A percentile compares a stretch with the other conserved stretches of the same genome.
Evolutionary conservation across 148 eudicot genomes (phyloP).

Genomic region (Spergularia marina): DNA sequence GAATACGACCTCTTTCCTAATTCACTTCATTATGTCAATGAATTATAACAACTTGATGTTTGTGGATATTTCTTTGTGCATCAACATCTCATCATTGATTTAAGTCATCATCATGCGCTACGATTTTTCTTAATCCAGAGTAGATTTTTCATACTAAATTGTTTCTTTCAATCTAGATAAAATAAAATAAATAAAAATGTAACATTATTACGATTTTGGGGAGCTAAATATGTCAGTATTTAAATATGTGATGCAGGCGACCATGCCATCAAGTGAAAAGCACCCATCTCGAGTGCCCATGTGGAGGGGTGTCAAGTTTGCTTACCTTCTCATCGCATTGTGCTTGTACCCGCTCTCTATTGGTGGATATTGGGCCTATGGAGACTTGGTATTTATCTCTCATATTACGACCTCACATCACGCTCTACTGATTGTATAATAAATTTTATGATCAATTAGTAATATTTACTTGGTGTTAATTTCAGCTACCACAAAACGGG

Average conservation of each 20-base stretch:
- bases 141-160: too few species aligned
- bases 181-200: background rate
- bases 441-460: background rate
- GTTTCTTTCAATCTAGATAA: background rate
- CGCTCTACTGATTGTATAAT: background rate
- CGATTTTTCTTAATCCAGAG: too few species aligned
- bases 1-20: background rate
- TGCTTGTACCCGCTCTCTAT: conserved; percentile 83
- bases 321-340: conserved; percentile 60
- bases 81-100: background rate
- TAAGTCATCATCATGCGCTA: background rate
- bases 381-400: conserved; percentile 42
- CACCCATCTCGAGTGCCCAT: conserved; percentile 82
- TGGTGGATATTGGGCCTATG: conserved; percentile 90
- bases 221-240: too few species aligned
- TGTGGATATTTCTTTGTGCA: background rate
- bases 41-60: background rate
- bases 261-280: conserved; percentile 89
- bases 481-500: conserved; percentile 63
- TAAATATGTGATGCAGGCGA: conserved; percentile 46
- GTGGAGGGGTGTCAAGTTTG: conserved; percentile 79
- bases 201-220: background rate
- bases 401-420: background rate
- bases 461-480: background rate
- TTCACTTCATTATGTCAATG: background rate